Percentiles rank a stretch among this genome's conserved stretches.
Evolutionary conservation across 106 monocot genomes (phyloP).

Genomic region (Gastrodia elata): DNA sequence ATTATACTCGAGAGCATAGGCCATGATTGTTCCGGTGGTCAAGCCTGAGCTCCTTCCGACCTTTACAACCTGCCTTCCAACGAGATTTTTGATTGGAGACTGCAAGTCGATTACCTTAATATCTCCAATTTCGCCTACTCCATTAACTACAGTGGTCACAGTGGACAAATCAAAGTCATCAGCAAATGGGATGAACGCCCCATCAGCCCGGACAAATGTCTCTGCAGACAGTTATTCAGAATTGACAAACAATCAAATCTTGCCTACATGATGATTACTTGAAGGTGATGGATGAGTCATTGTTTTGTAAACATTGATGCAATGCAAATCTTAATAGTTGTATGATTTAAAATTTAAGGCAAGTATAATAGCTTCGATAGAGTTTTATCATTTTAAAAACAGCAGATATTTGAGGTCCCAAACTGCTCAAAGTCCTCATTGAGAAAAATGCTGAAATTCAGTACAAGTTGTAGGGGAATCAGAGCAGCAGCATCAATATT

Average conservation of each 20-base stretch:
- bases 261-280: too few relatives aligned
- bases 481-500: neutral
- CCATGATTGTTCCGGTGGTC: conserved; percentile 72
- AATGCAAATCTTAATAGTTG: neutral
- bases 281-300: neutral
- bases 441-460: neutral
- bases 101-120: conserved; percentile 78
- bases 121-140: conserved; percentile 77
- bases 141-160: conserved; percentile 67
- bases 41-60: conserved; percentile 88
- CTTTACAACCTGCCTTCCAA: conserved; percentile 82
- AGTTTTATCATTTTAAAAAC: conserved; percentile 1
- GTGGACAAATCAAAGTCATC: conserved; percentile 73
- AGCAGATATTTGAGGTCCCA: neutral
- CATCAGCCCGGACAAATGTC: conserved; percentile 96
- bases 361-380: neutral
- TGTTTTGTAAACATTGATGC: neutral
- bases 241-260: conserved; percentile 23
- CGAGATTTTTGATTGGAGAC: conserved; percentile 60
- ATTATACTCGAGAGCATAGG: conserved; percentile 89
- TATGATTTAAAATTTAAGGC: neutral
- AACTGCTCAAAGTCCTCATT: neutral
- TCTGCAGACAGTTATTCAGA: conserved; percentile 53
- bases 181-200: conserved; percentile 90
- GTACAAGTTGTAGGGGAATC: neutral